These are phyloP conservation scores for Phialophora tarda DNA, from an alignment of 2,329 filamentous ascomycete genomes.

Conservation along the genomic window DNA sequence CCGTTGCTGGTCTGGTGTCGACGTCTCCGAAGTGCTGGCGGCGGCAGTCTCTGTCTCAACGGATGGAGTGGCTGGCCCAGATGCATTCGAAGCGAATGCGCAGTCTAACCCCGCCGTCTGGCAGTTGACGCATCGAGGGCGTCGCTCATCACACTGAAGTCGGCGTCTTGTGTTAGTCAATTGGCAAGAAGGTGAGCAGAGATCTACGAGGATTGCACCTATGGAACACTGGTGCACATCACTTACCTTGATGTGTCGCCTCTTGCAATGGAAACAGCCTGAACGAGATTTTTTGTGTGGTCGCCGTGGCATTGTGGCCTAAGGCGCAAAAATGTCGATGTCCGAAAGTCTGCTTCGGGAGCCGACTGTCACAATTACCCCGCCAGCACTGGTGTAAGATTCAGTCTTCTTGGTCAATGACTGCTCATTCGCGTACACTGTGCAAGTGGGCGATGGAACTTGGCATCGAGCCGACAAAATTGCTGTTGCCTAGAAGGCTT, in stretches of 20 bases:
- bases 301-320: conserved; percentile 36
- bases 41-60: not conserved
- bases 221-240: too few species aligned
- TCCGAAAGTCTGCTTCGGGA: not conserved
- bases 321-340: not conserved
- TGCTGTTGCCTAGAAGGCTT: conserved; percentile 7
- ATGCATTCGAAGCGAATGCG: conserved; percentile 23
- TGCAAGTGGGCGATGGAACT: not conserved
- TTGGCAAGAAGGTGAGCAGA: not conserved
- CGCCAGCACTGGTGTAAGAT: not conserved
- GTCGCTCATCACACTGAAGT: conserved; percentile 45
- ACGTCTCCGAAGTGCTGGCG: conserved; percentile 6
- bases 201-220: not conserved
- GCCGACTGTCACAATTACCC: not conserved
- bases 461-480: not conserved
- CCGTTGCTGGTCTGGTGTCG: conserved; percentile 11
- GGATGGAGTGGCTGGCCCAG: not conserved
- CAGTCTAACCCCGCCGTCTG: conserved; percentile 35
- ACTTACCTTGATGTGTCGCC: conserved; percentile 47
- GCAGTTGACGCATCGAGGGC: conserved; percentile 45
- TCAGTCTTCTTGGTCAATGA: not conserved
- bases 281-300: conserved; percentile 48
- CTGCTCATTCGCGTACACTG: not conserved
- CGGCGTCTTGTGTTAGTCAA: not conserved
- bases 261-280: conserved; percentile 48